Evolutionary conservation across 1,139 yeast species (phyloP), one percentile per base, ranked within the genome.

Genomic region (Saccharomycopsis crataegensis): DNA sequence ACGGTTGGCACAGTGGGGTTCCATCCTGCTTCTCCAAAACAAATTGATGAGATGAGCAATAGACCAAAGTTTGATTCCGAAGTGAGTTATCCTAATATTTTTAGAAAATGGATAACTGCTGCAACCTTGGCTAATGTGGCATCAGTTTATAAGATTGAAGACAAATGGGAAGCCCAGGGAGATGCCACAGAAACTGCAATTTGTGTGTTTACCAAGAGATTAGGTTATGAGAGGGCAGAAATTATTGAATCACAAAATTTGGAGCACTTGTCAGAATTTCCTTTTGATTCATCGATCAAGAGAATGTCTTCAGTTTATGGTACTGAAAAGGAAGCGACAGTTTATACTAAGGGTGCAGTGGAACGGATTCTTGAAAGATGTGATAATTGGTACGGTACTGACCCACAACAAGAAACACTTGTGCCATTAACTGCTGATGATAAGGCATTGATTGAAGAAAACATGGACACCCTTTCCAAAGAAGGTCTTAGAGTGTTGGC

Each of bases 121-220:
- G 87, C 91, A 8, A 76, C 90, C 1, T 68, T 86, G 61, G 93
- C 93, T 40, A 86, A 86, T 62, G 80, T 85, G 64, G 90, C 94
- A 3, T 72, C 74, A 16, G 79, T 86, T 28, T 73, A 72, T 58
- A 68, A 75, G 58, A 71, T 70, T 53, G 72, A 66, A 43, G 68
- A 65, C 1, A 51, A 54, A 32, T 86, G 94, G 93, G 80, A 79
- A 61, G 89, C 88, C 14, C 83, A 82, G 62, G 95, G 94, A 53
- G 95, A 86, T 65, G 90, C 95, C 42, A 86, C 95, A 2, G 95
- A 86, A 68, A 80, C 84, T 62, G 93, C 95, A 12, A 82, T 86
- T 58, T 87, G 86, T 63, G 90, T 86, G 0, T 85, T 86, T 64
- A 76, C 80, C 16, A 69, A 79, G 43, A 74, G 93, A 59, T 67